A percentile compares a stretch with the other conserved stretches of the same genome.
Conservation (phyloP, 768 basidiomycete genomes). For the Suillus plorans region DNA sequence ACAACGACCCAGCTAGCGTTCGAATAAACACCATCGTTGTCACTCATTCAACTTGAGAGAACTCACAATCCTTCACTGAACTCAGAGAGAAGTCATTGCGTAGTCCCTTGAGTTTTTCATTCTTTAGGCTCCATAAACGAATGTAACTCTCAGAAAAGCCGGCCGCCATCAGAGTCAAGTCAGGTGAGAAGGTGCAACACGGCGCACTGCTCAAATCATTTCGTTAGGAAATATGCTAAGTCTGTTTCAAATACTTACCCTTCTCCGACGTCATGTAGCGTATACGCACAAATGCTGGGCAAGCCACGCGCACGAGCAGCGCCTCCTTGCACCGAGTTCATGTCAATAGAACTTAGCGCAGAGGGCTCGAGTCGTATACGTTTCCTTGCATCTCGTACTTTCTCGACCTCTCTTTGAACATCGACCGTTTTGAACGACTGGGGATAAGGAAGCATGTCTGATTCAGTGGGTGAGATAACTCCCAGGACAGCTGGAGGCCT, state of each 20-base stretch:
- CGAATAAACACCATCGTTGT: background rate
- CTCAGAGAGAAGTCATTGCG: slow-evolving; percentile 73
- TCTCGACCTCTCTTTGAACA: slow-evolving; percentile 87
- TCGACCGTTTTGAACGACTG: slow-evolving; percentile 82
- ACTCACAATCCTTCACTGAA: slow-evolving; percentile 69
- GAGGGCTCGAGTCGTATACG: slow-evolving; percentile 88
- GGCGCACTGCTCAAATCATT: slow-evolving; percentile 56
- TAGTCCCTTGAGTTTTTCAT: slow-evolving; percentile 78
- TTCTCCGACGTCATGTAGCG: slow-evolving; percentile 92
- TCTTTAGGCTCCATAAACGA: slow-evolving; percentile 91
- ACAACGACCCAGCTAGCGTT: slow-evolving; percentile 52
- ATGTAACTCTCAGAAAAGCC: slow-evolving; percentile 97
- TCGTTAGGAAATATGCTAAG: slow-evolving; percentile 3
- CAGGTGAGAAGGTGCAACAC: slow-evolving; percentile 85
- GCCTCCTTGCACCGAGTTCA: slow-evolving; percentile 56
- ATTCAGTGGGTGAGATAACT: slow-evolving; percentile 59
- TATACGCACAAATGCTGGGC: slow-evolving; percentile 94
- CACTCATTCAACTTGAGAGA: slow-evolving; percentile 8
- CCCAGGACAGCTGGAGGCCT: slow-evolving; percentile 53
- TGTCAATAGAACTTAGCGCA: slow-evolving; percentile 53
- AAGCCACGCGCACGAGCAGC: slow-evolving; percentile 59
- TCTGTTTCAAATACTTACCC: slow-evolving; percentile 55
- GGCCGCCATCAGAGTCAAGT: slow-evolving; percentile 89
- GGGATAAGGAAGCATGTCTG: slow-evolving; percentile 81
- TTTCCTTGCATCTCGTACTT: slow-evolving; percentile 86